Evolutionary conservation across 1,284 basidiomycete genomes (phyloP), one percentile per base, ranked within the genome.

Genomic region (Dichomitus squalens): DNA sequence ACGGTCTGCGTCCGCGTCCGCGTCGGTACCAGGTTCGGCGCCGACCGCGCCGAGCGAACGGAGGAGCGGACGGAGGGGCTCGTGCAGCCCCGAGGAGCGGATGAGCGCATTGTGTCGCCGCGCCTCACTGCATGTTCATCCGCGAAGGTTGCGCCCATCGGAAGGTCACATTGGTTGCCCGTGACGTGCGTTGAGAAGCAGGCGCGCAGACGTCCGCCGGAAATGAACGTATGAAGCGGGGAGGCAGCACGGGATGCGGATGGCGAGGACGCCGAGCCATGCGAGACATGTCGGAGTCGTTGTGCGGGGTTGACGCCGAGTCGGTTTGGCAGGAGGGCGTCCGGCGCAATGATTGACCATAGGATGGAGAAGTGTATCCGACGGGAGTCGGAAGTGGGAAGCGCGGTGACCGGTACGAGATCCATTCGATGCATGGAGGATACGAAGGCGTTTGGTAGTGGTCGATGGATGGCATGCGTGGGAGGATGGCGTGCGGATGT

Each of bases 51-150:
- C 73, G 23, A 79, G 67, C 2, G 81, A 80, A 0, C 77, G 75
- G 16, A 81, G 68, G 1, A 83, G 75, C 14, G 79, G 77, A 29
- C 76, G 73, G 25, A 84, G 70, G 8, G 76, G 77, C 21, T 76
- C 74, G 38, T 72, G 73, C 8, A 75, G 63, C 14, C 73, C 72
- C 49, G 74, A 70, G 0, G 72, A 68, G 9, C 71, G 70, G 36
- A 81, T 72, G 16, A 75, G 72, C 4, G 76, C 73, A 63, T 83
- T 83, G 59, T 78, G 75, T 27, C 77, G 73, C 16, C 80, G 75
- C 6, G 81, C 80, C 66, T 83, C 81, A 0, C 82, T 84, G 61
- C 12, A 61, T 11, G 29, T 31, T 6, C 3, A 34, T 18, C 18
- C 41, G 18, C n/a, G n/a, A 46, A 31, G 4, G 18, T 11, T 9